Base-by-base conservation (phyloP, 2,329 filamentous ascomycete species). In the Lasiodiplodia sp. region DNA sequence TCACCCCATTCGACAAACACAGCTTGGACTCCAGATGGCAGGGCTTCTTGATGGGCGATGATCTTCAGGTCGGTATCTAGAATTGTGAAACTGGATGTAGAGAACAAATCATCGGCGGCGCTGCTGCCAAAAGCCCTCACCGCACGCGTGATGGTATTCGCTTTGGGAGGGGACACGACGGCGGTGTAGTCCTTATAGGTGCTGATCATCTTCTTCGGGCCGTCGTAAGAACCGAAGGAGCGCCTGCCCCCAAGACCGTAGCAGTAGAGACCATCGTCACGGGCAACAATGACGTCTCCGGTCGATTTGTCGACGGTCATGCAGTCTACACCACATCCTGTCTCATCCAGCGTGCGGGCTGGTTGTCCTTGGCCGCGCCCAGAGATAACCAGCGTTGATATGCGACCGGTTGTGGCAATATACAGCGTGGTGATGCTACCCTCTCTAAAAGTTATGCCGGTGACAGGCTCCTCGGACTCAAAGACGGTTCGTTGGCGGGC, bases 381-480 rank as follows among this genome's bases (percentile, higher is more conserved):
- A 11, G 93, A 92, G 71, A 98, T 93, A 3, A 92, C 88, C 57
- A 99, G 84, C 68, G 93, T 97, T 72, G 97, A 83, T 68, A 99
- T 93, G 55, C 93, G 89, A 37, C 89, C 91, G 0, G 94, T 97
- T 0, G 96, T 99, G 3, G 94, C 92, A 68, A 99, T 92, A 78
- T 97, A 98, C 0, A 99, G 85, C 0, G 92, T 95, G 2, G 92
- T 96, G 52, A 85, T 84, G 57, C 82, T 82, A 5, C 86, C 86
- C 74, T 86, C 84, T 56, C 88, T 83, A 70, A 97, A 91, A 75
- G 96, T 92, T 16, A 99, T 89, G 1, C 94, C 95, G 0, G 96
- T 99, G 11, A 99, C 90, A 0, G 96, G 96, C 78, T 99, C 96
- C 74, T 98, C 94, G 0, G 94, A 97, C 77, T 99, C 96, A 81